Evolutionary conservation across 2,329 filamentous ascomycete species (phyloP), one percentile per base, ranked within the genome.

Genomic region (Claviceps arundinis): DNA sequence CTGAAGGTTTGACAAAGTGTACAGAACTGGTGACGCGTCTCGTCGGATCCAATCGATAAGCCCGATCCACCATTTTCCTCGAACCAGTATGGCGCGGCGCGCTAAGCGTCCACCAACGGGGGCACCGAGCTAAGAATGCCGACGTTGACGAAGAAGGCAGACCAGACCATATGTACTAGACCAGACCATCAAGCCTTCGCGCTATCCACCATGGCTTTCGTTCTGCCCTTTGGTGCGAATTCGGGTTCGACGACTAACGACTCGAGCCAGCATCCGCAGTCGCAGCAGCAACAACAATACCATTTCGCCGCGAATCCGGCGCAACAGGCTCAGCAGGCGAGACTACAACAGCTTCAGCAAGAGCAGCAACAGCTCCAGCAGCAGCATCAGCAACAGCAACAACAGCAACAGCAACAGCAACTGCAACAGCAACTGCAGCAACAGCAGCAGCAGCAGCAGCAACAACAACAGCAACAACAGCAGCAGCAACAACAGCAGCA

Each of bases 311-410:
- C 30, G 30, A 34, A 34, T 3, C 30, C 30, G 30, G 30, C 51
- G 16, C 56, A 52, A 26, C 50, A 43, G 34, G 55, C 26, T 11
- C 24, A 16, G 9, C 41, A 47, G 16, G 9, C n/a, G 14, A 24
- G 4, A 17, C 11, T 11, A 1, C 47, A 57, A 11, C 41, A 17
- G 41, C 42, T 37, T 5, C 41, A 43, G 17, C 48, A 55, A 14
- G 54, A 58, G 6, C 53, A 52, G 16, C 60, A 52, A 13, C 56
- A 50, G 17, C 45, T 19, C 2, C 45, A 47, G 30, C 46, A 47
- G 2, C 30, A 45, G 3, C 17, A 45, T 6, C 55, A 60, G 22
- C 61, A 60, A 37, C 44, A 47, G 44, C 54, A 56, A 11, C 50
- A 48, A 7, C 53, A 52, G n/a, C 45, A 43, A 24, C 50, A 22